Percentiles rank a stretch among this genome's conserved stretches.
Evolutionary conservation across 2,329 filamentous ascomycete species (phyloP).

Genomic region (Shiraia sp.): DNA sequence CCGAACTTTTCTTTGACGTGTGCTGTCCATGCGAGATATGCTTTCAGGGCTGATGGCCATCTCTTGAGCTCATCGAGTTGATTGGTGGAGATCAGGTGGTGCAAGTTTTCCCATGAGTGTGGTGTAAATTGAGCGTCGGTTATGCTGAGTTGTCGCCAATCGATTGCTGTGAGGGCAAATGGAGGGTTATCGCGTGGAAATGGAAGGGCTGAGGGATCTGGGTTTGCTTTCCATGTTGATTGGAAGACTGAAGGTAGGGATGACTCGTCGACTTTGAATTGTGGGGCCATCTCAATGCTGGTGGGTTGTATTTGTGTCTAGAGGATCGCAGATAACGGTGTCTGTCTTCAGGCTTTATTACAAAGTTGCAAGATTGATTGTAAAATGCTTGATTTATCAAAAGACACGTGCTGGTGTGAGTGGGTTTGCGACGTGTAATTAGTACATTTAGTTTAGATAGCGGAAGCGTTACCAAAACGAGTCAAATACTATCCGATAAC

Average conservation of each 20-base stretch:
- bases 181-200: conserved; percentile 40
- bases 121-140: conserved; percentile 38
- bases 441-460: neutral
- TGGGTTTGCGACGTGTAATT: no score
- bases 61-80: conserved; percentile 61
- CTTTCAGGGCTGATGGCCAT: conserved; percentile 61
- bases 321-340: no score
- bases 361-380: no score
- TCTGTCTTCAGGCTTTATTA: no score
- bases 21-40: conserved; percentile 63
- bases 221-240: conserved; percentile 31
- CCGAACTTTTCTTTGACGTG: conserved; percentile 60
- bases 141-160: conserved; percentile 40
- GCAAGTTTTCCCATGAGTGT: conserved; percentile 41
- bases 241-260: conserved; percentile 38
- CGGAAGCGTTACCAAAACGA: conserved; percentile 7
- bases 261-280: conserved; percentile 19
- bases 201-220: conserved; percentile 39
- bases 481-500: no score
- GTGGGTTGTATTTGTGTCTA: no score
- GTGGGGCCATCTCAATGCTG: conserved; percentile 20
- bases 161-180: conserved; percentile 40
- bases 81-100: conserved; percentile 48
- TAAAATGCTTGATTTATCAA: no score
- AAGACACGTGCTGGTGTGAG: no score